Percentiles rank a stretch among this genome's conserved stretches.
Conservation (phyloP, 257 asterid species). For the Ehretia macrophylla region DNA sequence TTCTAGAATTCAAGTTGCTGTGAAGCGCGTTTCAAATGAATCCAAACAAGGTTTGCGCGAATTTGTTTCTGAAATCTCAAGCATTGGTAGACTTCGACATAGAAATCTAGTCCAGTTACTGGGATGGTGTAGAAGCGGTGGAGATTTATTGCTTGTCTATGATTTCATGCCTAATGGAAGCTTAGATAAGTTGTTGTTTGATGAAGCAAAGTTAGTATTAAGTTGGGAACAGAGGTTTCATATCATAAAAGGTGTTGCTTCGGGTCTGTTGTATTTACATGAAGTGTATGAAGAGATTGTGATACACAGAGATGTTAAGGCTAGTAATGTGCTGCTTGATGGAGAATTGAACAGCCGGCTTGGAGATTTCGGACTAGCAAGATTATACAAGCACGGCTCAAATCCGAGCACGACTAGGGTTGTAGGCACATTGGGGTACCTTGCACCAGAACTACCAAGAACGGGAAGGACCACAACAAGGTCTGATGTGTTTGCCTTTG, state of each 20-base stretch:
- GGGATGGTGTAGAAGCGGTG: conserved; percentile 61
- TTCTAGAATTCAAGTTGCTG: conserved; percentile 43
- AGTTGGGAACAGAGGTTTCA: conserved; percentile 55
- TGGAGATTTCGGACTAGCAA: conserved; percentile 65
- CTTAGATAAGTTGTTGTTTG: conserved; percentile 45
- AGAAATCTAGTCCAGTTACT: conserved; percentile 54
- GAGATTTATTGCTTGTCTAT: conserved; percentile 57
- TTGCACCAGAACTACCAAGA: conserved; percentile 54
- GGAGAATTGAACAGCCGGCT: conserved; percentile 41
- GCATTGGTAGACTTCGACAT: conserved; percentile 60
- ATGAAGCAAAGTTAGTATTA: conserved; percentile 25
- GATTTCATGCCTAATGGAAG: conserved; percentile 77
- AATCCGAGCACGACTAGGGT: conserved; percentile 52
- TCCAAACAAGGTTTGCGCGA: conserved; percentile 66
- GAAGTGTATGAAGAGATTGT: conserved; percentile 62
- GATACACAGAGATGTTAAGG: conserved; percentile 55
- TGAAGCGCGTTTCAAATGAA: conserved; percentile 56
- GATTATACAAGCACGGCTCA: conserved; percentile 49
- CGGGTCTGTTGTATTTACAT: conserved; percentile 56
- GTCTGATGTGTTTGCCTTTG: conserved; percentile 53
- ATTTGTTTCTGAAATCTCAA: conserved; percentile 57
- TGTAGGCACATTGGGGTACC: conserved; percentile 60
- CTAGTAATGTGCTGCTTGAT: conserved; percentile 59
- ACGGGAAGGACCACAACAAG: conserved; percentile 50
- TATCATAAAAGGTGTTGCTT: conserved; percentile 60